Percentiles rank a stretch among this genome's conserved stretches.
phyloP scores from a whole-genome alignment of 371 early-diverging fungal species.

The Sporodiniella umbellata region DNA sequence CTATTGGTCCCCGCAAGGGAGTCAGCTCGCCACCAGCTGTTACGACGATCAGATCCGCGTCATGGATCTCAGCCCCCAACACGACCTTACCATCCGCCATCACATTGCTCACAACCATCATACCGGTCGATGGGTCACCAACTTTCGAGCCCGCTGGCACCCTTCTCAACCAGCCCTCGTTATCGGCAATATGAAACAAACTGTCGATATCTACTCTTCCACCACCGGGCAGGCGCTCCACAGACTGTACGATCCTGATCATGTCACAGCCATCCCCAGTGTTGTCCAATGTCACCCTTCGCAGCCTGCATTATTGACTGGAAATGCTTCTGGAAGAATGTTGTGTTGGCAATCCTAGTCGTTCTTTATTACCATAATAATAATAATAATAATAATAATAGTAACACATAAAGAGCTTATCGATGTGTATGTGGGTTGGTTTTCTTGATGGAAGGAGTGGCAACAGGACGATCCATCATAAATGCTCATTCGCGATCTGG shows the following conservation, averaged over 20 bases:
- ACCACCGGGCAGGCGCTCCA: constrained; percentile 51
- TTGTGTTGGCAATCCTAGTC: constrained; percentile 45
- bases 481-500: too few species aligned
- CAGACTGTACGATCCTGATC: constrained; percentile 46
- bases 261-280: constrained; percentile 67
- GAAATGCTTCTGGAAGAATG: constrained; percentile 44
- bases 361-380: too few species aligned
- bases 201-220: constrained; percentile 61
- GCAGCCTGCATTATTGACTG: constrained; percentile 27
- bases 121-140: constrained; percentile 77
- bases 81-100: constrained; percentile 31
- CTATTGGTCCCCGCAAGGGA: constrained; percentile 70
- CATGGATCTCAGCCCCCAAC: constrained; percentile 39
- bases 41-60: constrained; percentile 54
- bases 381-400: too few species aligned
- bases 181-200: constrained; percentile 71
- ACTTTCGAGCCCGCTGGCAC: constrained; percentile 72
- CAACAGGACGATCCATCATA: too few species aligned
- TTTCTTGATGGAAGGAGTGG: too few species aligned
- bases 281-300: constrained; percentile 66
- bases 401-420: too few species aligned
- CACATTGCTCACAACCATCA: constrained; percentile 65
- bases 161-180: constrained; percentile 39
- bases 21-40: constrained; percentile 36
- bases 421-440: too few species aligned